These are phyloP conservation scores for Cymbopogon citratus DNA, from an alignment of 176 grass and related monocot species.

Conservation along the genomic window DNA sequence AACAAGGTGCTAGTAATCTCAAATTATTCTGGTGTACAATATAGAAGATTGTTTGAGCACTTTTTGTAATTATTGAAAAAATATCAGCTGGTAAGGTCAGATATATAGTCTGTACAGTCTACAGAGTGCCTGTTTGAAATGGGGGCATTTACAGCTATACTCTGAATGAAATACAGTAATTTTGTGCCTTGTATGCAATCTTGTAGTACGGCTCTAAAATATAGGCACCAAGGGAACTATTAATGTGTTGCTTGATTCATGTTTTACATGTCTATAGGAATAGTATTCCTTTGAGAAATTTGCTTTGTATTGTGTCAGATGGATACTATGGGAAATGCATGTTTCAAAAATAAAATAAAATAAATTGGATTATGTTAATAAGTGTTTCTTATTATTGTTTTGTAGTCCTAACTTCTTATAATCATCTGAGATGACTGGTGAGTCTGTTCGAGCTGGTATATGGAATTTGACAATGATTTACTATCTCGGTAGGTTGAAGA, in stretches of 20 bases:
- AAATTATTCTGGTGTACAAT: neutral
- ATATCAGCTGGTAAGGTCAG: neutral
- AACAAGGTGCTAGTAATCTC: neutral
- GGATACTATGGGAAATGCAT: neutral
- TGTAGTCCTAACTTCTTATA: neutral
- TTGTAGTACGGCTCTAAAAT: neutral
- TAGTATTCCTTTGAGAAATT: neutral
- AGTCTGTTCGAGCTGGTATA: conserved; percentile 1
- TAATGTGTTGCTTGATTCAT: neutral
- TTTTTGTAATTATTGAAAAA: neutral
- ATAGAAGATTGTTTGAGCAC: neutral
- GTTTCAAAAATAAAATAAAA: neutral
- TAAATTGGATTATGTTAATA: neutral
- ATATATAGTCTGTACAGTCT: neutral
- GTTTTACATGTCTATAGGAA: neutral
- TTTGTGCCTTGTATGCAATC: neutral
- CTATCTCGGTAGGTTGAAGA: conserved; percentile 67
- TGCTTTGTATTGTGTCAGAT: neutral
- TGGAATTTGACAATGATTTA: neutral
- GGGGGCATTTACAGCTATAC: neutral
- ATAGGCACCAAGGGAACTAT: neutral
- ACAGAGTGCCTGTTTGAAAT: neutral
- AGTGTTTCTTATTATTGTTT: neutral
- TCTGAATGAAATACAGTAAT: neutral
- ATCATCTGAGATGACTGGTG: neutral